phyloP scores from a whole-genome alignment of 441 rosid species.

The Geranium incanum region DNA sequence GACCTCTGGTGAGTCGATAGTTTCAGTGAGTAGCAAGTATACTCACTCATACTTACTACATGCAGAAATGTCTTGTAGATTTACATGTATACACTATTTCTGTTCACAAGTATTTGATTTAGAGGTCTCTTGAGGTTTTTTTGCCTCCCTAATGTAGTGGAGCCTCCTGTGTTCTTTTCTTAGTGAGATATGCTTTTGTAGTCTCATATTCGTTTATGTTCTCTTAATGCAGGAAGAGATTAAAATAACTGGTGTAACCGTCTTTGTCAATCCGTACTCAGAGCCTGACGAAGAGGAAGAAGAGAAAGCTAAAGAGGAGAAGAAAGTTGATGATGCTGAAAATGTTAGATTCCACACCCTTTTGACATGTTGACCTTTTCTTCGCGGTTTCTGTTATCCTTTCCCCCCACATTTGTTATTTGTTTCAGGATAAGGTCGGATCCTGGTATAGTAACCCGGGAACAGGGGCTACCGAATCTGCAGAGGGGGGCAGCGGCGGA shows the following conservation, averaged over 20 bases:
- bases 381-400: constrained; percentile 9
- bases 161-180: neutral
- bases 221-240: constrained; percentile 65
- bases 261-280: constrained; percentile 80
- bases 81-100: neutral
- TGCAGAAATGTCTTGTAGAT: neutral
- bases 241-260: constrained; percentile 53
- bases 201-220: constrained; percentile 11
- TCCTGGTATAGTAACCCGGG: constrained; percentile 97
- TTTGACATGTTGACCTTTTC: neutral
- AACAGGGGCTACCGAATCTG: constrained; percentile 50
- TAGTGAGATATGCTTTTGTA: constrained; percentile 4
- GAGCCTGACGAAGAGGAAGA: constrained; percentile 83
- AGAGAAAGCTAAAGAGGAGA: constrained; percentile 49
- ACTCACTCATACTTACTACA: neutral
- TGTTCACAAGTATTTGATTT: constrained; percentile 1
- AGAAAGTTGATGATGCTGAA: constrained; percentile 52
- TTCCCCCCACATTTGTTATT: neutral
- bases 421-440: constrained; percentile 69
- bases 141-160: neutral
- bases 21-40: neutral
- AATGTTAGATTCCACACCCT: constrained; percentile 38
- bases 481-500: constrained; percentile 34
- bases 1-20: constrained; percentile 55
- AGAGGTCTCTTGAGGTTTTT: neutral